Evolutionary conservation across 2,329 filamentous ascomycete species (phyloP).

Genomic region (Penicillium rolfsii): DNA sequence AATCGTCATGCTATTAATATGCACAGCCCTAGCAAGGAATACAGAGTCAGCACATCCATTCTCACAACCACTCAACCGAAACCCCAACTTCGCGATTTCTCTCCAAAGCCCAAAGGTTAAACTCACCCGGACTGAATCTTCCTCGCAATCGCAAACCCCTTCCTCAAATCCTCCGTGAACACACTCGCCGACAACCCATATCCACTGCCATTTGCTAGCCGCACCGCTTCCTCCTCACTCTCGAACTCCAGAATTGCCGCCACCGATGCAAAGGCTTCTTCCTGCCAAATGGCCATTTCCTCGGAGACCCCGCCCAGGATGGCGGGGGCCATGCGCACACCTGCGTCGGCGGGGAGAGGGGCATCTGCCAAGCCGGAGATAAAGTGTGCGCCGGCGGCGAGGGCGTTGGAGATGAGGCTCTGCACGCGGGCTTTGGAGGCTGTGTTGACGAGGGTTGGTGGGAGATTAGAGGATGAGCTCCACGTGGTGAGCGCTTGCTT

Average conservation of each 20-base stretch:
- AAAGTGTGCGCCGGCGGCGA: conserved; percentile 37
- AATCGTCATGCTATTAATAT: conserved; percentile 67
- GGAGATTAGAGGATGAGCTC: conserved; percentile 38
- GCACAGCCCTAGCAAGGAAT: conserved; percentile 48
- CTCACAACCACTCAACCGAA: not conserved
- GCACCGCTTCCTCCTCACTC: conserved; percentile 65
- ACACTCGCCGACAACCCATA: conserved; percentile 73
- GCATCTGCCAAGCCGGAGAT: conserved; percentile 31
- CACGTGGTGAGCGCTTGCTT: conserved; percentile 46
- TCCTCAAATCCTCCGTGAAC: conserved; percentile 69
- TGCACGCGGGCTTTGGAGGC: conserved; percentile 51
- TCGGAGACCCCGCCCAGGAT: conserved; percentile 67
- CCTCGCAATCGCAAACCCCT: conserved; percentile 60
- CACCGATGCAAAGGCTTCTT: conserved; percentile 74
- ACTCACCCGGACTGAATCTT: conserved; percentile 64
- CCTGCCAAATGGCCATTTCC: conserved; percentile 73
- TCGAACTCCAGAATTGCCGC: conserved; percentile 69
- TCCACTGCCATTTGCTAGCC: conserved; percentile 75
- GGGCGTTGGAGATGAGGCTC: conserved; percentile 33
- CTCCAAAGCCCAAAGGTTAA: not conserved
- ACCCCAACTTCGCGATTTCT: not conserved
- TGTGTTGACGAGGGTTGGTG: conserved; percentile 47
- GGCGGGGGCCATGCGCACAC: conserved; percentile 61
- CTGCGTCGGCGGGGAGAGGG: conserved; percentile 18
- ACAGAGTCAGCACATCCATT: conserved; percentile 10